Percentiles rank a stretch among this genome's conserved stretches.
These are phyloP conservation scores for Neurospora sp. DNA, from an alignment of 495 filamentous ascomycete genomes.

Conservation along the genomic window DNA sequence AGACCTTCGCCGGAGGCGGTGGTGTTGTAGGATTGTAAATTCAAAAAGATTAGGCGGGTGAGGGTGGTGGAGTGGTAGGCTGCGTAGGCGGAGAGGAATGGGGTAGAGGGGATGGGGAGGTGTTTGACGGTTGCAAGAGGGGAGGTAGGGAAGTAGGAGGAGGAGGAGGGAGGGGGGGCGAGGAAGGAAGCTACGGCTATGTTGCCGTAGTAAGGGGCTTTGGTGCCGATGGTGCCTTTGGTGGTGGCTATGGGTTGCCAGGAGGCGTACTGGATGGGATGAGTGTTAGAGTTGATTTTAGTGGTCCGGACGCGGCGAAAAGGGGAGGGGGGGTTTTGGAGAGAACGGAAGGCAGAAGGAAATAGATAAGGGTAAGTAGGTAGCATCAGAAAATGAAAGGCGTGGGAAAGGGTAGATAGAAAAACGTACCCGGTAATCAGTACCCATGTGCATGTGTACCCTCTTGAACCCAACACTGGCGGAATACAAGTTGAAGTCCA, in stretches of 20 bases:
- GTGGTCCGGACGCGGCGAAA: not conserved
- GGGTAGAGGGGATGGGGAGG: conserved; percentile 32
- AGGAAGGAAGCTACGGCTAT: conserved; percentile 50
- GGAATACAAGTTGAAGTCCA: conserved; percentile 55
- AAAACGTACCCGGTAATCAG: conserved; percentile 40
- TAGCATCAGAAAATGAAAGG: not conserved
- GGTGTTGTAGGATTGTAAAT: conserved; percentile 52
- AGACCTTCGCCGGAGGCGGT: conserved; percentile 34
- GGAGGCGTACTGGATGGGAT: conserved; percentile 9
- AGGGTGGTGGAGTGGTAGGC: conserved; percentile 40
- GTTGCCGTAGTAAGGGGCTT: conserved; percentile 58
- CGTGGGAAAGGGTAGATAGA: not conserved
- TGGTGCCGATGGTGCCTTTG: conserved; percentile 47
- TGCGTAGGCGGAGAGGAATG: conserved; percentile 48
- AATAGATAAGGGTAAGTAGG: not conserved
- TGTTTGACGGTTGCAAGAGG: conserved; percentile 28
- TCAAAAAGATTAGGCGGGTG: conserved; percentile 44
- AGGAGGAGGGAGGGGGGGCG: conserved; percentile 21
- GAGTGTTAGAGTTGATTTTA: not conserved
- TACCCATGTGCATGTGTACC: conserved; percentile 59
- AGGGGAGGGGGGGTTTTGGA: not conserved
- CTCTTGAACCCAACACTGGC: conserved; percentile 48
- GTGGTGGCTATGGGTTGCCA: conserved; percentile 53
- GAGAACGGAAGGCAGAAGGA: not conserved
- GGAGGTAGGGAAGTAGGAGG: not conserved